phyloP scores from a whole-genome alignment of 805 yeast genomes.

The Metschnikowia henanensis region DNA sequence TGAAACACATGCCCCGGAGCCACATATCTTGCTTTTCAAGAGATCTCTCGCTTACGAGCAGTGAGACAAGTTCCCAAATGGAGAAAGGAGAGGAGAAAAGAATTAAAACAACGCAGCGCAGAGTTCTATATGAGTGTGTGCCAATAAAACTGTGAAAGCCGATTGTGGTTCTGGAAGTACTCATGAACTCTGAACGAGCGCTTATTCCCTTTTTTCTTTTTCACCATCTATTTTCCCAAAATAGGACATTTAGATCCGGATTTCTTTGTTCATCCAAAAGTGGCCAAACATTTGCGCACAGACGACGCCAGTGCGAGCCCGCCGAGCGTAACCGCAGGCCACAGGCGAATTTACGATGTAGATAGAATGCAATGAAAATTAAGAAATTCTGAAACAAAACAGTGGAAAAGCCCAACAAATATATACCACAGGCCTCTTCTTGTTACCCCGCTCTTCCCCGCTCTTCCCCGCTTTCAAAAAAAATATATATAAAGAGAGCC shows the following conservation, averaged over 20 bases:
- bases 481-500: not conserved
- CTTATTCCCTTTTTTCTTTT: too few species aligned
- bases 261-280: too few species aligned
- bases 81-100: not conserved
- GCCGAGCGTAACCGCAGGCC: not conserved
- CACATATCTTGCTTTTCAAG: constrained; percentile 85
- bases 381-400: too few species aligned
- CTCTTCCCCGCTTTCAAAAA: not conserved
- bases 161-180: too few species aligned
- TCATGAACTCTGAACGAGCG: too few species aligned
- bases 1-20: constrained; percentile 98
- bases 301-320: not conserved
- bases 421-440: too few species aligned
- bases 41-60: constrained; percentile 60
- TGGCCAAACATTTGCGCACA: too few species aligned
- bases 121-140: too few species aligned
- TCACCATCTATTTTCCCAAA: too few species aligned
- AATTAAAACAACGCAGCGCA: not conserved
- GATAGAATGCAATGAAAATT: not conserved
- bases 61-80: constrained; percentile 13
- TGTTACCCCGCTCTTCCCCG: not conserved
- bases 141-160: too few species aligned
- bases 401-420: too few species aligned
- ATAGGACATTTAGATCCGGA: too few species aligned
- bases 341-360: not conserved